Percentiles rank a stretch among this genome's conserved stretches.
These are phyloP conservation scores for Pseudofabraea citricarpa DNA, from an alignment of 2,329 filamentous ascomycete genomes.

Conservation along the genomic window DNA sequence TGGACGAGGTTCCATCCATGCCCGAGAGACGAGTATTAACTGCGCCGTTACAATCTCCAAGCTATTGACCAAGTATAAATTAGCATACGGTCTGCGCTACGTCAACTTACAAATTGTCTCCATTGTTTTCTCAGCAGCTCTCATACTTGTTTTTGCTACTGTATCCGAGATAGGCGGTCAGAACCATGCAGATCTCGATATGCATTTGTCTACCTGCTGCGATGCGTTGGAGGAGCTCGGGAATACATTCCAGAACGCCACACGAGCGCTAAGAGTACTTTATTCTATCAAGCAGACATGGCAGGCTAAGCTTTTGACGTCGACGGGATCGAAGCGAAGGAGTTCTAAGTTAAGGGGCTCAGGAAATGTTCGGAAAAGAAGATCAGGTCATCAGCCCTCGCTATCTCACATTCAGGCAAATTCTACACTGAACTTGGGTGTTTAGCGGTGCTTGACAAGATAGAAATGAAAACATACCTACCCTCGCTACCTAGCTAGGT, in stretches of 20 bases:
- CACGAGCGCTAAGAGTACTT: conserved; percentile 5
- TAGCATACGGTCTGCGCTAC: conserved; percentile 5
- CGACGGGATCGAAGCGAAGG: conserved; percentile 2
- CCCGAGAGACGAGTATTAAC: conserved; percentile 4
- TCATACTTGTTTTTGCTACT: conserved; percentile 8
- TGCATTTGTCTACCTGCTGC: conserved; percentile 9
- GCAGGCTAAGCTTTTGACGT: conserved; percentile 5
- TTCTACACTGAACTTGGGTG: too few species aligned
- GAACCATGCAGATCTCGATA: conserved; percentile 3
- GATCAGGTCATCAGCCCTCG: too few species aligned
- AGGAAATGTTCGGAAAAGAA: neutral
- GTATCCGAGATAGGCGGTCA: conserved; percentile 5
- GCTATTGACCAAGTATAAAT: conserved; percentile 4
- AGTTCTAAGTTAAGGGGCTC: conserved; percentile 1
- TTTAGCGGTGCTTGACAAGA: too few species aligned
- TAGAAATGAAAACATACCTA: too few species aligned
- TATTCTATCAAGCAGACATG: conserved; percentile 8
- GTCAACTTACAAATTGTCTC: conserved; percentile 6
- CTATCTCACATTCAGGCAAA: too few species aligned
- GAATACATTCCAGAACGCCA: conserved; percentile 4
- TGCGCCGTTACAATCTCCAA: conserved; percentile 4
- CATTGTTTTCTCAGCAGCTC: conserved; percentile 6
- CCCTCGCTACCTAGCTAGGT: too few species aligned
- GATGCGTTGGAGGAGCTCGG: conserved; percentile 8
- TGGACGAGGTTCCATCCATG: conserved; percentile 2